Percentiles rank a stretch among this genome's conserved stretches.
phyloP scores from a whole-genome alignment of 306 rosid species.

The Trichosanthes truncata region DNA sequence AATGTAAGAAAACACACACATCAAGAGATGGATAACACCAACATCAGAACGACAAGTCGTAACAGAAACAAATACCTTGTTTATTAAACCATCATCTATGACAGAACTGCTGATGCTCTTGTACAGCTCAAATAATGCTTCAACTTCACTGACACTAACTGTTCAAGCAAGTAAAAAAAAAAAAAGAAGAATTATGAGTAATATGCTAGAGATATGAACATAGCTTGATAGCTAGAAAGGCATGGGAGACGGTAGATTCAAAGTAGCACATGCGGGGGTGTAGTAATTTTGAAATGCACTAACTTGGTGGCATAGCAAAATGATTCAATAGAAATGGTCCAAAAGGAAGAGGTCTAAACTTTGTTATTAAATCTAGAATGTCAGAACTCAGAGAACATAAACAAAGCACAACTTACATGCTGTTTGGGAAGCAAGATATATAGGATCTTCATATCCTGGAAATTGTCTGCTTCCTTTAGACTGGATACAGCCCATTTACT shows the following conservation, averaged over 20 bases:
- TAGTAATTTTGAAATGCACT: not conserved
- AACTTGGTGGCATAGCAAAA: not conserved
- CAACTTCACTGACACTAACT: conserved; percentile 88
- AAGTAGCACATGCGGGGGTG: not conserved
- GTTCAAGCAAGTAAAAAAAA: conserved; percentile 16
- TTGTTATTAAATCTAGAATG: not conserved
- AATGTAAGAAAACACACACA: too few relatives aligned
- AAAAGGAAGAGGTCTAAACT: not conserved
- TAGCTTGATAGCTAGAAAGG: not conserved
- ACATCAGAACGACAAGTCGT: not conserved
- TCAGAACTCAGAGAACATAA: not conserved
- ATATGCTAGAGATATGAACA: not conserved
- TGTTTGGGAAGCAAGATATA: conserved; percentile 65
- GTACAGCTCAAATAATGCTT: conserved; percentile 86
- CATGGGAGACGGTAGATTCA: not conserved
- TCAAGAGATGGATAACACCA: not conserved
- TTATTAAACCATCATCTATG: conserved; percentile 79
- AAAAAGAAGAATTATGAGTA: not conserved
- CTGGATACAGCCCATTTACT: conserved; percentile 68
- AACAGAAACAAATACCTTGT: conserved; percentile 42
- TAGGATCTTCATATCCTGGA: conserved; percentile 50
- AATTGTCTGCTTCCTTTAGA: conserved; percentile 37
- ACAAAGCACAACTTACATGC: conserved; percentile 46
- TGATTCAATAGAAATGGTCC: not conserved
- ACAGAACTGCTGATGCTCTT: conserved; percentile 84